Evolutionary conservation across 31 red algal species (phyloP).

Genomic region (Odonthalia washingtoniensis): DNA sequence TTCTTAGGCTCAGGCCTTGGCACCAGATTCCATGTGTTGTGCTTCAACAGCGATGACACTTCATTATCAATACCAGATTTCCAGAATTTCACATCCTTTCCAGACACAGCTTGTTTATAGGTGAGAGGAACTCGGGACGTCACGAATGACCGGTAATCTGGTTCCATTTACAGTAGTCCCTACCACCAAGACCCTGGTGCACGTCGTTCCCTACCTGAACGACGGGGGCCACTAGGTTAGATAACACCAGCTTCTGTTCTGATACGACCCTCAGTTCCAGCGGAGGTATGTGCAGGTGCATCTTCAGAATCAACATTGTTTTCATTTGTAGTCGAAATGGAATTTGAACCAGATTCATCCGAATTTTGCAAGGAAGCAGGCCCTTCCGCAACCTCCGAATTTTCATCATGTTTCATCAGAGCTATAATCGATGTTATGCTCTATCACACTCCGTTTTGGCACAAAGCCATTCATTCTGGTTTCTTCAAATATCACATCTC

Average conservation of each 20-base stretch:
- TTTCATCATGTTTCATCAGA: background rate
- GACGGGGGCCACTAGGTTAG: background rate
- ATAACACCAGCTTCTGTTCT: background rate
- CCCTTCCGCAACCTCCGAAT: background rate
- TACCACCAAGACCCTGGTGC: background rate
- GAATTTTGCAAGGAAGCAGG: background rate
- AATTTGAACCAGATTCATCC: no score
- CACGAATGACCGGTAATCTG: background rate
- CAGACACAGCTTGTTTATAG: background rate
- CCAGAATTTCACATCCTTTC: background rate
- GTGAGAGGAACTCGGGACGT: background rate
- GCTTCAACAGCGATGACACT: no score
- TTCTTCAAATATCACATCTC: background rate
- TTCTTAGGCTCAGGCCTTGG: no score
- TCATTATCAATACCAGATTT: constrained; percentile 24
- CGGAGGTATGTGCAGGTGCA: background rate
- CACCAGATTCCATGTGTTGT: no score
- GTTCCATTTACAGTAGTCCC: background rate
- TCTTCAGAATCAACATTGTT: background rate
- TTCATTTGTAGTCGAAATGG: background rate
- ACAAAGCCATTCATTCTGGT: no score
- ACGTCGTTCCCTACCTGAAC: background rate
- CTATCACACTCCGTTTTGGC: no score
- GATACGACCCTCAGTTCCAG: background rate
- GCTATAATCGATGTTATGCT: background rate